These are phyloP conservation scores for Tricholoma bakamatsutake DNA, from an alignment of 768 basidiomycete genomes.

Conservation along the genomic window DNA sequence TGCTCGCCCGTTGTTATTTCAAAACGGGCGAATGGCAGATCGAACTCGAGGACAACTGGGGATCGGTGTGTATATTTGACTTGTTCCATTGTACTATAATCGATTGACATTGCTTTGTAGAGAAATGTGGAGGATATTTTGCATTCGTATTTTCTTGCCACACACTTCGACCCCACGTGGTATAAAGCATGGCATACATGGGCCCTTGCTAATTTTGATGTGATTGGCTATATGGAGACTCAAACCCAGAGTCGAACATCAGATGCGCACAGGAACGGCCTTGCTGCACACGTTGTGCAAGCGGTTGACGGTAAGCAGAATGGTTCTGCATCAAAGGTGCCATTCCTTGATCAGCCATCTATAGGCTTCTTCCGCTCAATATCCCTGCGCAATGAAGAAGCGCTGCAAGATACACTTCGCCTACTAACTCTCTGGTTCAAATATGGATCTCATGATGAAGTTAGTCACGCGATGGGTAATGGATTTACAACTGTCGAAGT, in stretches of 20 bases:
- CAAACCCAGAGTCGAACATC: slow-evolving; percentile 48
- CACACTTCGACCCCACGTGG: slow-evolving; percentile 91
- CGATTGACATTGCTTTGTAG: slow-evolving; percentile 31
- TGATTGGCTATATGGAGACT: slow-evolving; percentile 75
- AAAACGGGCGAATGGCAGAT: slow-evolving; percentile 96
- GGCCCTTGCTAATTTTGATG: slow-evolving; percentile 95
- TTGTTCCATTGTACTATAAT: background rate
- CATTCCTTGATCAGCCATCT: slow-evolving; percentile 7
- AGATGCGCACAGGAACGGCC: slow-evolving; percentile 54
- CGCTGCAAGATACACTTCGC: slow-evolving; percentile 90
- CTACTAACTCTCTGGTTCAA: slow-evolving; percentile 98
- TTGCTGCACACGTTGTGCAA: slow-evolving; percentile 83
- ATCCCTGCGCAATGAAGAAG: slow-evolving; percentile 80
- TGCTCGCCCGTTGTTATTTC: slow-evolving; percentile 95
- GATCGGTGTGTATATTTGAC: slow-evolving; percentile 46
- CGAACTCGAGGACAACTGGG: slow-evolving; percentile 75
- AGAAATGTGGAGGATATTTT: slow-evolving; percentile 78
- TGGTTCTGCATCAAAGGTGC: background rate
- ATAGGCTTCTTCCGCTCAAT: slow-evolving; percentile 95
- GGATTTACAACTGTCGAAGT: slow-evolving; percentile 89
- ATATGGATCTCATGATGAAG: slow-evolving; percentile 84
- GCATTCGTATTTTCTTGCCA: slow-evolving; percentile 79
- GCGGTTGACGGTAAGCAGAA: slow-evolving; percentile 73
- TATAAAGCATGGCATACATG: slow-evolving; percentile 99
- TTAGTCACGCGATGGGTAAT: slow-evolving; percentile 80